Conservation (phyloP, 768 basidiomycete genomes). For the Gymnopilus junonius region DNA sequence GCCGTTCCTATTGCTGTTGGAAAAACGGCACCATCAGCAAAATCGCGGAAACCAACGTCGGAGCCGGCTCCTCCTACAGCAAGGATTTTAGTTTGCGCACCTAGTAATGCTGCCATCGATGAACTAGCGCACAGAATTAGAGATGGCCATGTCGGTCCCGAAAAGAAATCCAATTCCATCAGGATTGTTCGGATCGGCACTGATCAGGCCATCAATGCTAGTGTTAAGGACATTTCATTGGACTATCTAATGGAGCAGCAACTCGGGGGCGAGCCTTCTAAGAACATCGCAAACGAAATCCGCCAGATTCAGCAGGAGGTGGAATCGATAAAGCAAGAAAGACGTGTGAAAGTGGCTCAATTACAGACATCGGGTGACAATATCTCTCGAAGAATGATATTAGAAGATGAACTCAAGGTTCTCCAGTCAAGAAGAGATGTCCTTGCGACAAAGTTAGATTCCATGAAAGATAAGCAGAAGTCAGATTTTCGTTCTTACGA, state of each 20-base stretch:
- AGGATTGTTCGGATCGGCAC: slow-evolving; percentile 93
- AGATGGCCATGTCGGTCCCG: slow-evolving; percentile 67
- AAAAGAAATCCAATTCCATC: slow-evolving; percentile 56
- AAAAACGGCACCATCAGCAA: slow-evolving; percentile 32
- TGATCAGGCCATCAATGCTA: slow-evolving; percentile 72
- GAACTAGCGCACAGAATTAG: slow-evolving; percentile 91
- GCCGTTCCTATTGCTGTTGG: slow-evolving; percentile 57
- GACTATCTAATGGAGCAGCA: slow-evolving; percentile 86
- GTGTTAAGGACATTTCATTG: slow-evolving; percentile 84
- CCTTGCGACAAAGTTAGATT: slow-evolving; percentile 74
- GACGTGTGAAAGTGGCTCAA: slow-evolving; percentile 64
- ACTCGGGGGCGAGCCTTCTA: slow-evolving; percentile 50
- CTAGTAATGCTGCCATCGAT: slow-evolving; percentile 98
- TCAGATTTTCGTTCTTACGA: slow-evolving; percentile 84
- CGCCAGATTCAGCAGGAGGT: slow-evolving; percentile 66
- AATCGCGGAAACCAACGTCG: slow-evolving; percentile 28
- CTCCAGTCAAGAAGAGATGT: slow-evolving; percentile 68
- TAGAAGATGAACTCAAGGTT: slow-evolving; percentile 72
- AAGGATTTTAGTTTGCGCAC: slow-evolving; percentile 90
- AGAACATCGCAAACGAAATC: slow-evolving; percentile 64
- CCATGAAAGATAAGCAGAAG: slow-evolving; percentile 81
- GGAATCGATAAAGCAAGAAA: slow-evolving; percentile 63
- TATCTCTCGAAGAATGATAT: slow-evolving; percentile 47
- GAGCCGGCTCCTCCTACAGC: slow-evolving; percentile 45
- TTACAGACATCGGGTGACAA: slow-evolving; percentile 61